These are phyloP conservation scores for Capronia coronata DNA, from an alignment of 2,329 filamentous ascomycete species.

Conservation along the genomic window DNA sequence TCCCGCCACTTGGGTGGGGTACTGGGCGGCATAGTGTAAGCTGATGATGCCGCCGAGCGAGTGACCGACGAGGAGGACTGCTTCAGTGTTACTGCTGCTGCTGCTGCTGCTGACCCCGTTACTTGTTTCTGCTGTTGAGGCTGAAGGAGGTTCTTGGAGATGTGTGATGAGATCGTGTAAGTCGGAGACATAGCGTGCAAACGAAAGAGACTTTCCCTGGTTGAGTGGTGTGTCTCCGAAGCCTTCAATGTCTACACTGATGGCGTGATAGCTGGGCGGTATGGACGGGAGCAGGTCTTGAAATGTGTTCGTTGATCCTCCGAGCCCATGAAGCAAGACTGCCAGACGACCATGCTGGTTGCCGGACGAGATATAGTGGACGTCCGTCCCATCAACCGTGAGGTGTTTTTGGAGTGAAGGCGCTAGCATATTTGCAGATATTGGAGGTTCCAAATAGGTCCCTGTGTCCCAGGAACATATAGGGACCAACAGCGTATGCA, in stretches of 20 bases:
- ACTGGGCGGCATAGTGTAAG: constrained; percentile 34
- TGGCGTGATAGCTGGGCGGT: constrained; percentile 17
- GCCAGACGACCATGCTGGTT: constrained; percentile 27
- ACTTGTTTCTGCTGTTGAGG: neutral
- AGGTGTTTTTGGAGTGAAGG: constrained; percentile 2
- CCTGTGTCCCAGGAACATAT: too few species aligned
- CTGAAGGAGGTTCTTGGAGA: constrained; percentile 14
- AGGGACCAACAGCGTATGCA: too few species aligned
- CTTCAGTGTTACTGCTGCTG: neutral
- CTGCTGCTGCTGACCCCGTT: neutral
- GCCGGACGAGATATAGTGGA: constrained; percentile 29
- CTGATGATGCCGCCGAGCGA: constrained; percentile 35
- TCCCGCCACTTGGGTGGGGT: constrained; percentile 28
- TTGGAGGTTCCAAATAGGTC: too few species aligned
- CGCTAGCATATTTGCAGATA: constrained; percentile 7
- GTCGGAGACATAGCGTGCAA: constrained; percentile 30
- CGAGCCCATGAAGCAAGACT: constrained; percentile 31
- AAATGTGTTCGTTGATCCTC: constrained; percentile 27
- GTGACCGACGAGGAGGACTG: constrained; percentile 33
- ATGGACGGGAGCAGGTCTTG: constrained; percentile 24
- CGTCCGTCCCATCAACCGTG: constrained; percentile 25
- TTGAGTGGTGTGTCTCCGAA: constrained; percentile 29
- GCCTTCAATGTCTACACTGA: constrained; percentile 31
- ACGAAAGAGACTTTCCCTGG: constrained; percentile 17
- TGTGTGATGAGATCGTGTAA: constrained; percentile 28